Conservation (phyloP, 208 protist genomes). For the Wallacemonas sp. region DNA sequence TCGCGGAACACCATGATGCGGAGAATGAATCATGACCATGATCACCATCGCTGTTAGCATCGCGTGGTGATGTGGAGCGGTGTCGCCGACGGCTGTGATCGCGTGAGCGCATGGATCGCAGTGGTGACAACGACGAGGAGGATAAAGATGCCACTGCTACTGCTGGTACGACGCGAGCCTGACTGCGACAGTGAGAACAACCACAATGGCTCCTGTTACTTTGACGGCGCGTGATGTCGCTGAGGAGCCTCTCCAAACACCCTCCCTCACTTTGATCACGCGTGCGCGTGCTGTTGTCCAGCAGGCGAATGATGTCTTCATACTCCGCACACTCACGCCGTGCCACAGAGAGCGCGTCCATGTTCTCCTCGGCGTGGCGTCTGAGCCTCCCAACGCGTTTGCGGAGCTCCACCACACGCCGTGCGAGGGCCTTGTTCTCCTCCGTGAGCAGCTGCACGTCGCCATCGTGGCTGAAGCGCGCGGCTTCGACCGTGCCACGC, state of each 20-base stretch:
- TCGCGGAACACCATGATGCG: neutral
- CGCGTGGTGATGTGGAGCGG: neutral
- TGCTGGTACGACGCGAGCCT: too few species aligned
- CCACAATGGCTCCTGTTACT: too few species aligned
- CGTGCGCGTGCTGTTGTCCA: neutral
- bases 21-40: too few species aligned
- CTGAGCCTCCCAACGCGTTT: neutral
- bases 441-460: neutral
- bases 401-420: slow-evolving; percentile 12
- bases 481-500: neutral
- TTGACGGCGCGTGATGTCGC: too few species aligned
- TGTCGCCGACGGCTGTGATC: neutral
- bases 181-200: too few species aligned
- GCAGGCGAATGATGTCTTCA: slow-evolving; percentile 4
- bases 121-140: too few species aligned
- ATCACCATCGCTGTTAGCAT: too few species aligned
- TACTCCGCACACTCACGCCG: slow-evolving; percentile 1
- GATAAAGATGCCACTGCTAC: too few species aligned
- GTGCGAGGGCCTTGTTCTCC: neutral
- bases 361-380: neutral
- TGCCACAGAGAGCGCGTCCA: neutral
- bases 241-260: too few species aligned
- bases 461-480: neutral
- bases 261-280: too few species aligned
- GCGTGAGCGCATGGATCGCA: too few species aligned